Conservation (phyloP, 73 alveolate genomes). For the Paramecium tetraurelia region DNA sequence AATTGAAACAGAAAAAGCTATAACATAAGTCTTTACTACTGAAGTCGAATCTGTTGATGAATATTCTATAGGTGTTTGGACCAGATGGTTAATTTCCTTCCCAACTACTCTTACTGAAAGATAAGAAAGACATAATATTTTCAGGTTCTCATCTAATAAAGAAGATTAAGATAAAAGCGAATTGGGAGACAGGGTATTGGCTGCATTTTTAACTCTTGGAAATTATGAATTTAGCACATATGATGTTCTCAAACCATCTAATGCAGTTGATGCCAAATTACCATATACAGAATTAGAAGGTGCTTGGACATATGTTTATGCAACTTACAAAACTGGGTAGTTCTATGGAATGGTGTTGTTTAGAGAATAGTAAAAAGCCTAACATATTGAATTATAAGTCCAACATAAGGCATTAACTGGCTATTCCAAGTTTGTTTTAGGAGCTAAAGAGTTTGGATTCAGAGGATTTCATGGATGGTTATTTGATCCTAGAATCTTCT, state of each 20-base stretch:
- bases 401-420: conserved; percentile 21
- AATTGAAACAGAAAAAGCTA: neutral
- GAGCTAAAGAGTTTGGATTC: conserved; percentile 40
- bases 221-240: conserved; percentile 33
- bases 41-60: conserved; percentile 19
- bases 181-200: conserved; percentile 24
- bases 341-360: conserved; percentile 20
- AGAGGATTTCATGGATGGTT: conserved; percentile 28
- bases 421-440: neutral
- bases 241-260: neutral
- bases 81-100: conserved; percentile 24
- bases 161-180: conserved; percentile 15
- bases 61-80: conserved; percentile 34
- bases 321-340: neutral
- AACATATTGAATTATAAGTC: conserved; percentile 13
- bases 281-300: conserved; percentile 3
- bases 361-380: neutral
- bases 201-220: neutral
- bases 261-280: neutral
- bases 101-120: conserved; percentile 16
- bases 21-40: neutral
- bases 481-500: conserved; percentile 37
- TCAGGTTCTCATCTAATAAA: neutral
- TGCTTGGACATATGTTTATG: neutral
- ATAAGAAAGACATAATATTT: neutral